Evolutionary conservation across 2,329 filamentous ascomycete species (phyloP).

Genomic region (Claviceps arundinis): DNA sequence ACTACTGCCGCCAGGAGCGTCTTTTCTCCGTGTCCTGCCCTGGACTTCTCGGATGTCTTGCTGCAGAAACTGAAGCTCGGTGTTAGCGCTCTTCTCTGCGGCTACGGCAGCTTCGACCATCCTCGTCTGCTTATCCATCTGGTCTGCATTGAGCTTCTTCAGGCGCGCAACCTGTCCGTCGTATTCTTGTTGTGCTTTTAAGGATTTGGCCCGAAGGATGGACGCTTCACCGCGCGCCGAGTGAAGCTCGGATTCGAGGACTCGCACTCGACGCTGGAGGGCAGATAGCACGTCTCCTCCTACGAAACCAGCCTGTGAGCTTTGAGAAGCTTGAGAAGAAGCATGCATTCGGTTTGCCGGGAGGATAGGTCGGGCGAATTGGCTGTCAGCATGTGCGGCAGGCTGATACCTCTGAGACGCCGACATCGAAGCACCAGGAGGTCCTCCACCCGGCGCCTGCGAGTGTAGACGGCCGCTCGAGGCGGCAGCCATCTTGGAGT

Average conservation of each 20-base stretch:
- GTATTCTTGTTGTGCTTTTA: slow-evolving; percentile 47
- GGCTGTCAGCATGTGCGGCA: slow-evolving; percentile 16
- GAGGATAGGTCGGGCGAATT: slow-evolving; percentile 26
- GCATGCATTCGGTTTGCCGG: slow-evolving; percentile 12
- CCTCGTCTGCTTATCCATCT: slow-evolving; percentile 48
- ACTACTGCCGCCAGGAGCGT: slow-evolving; percentile 15
- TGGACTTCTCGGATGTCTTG: slow-evolving; percentile 53
- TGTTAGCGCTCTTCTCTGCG: slow-evolving; percentile 51
- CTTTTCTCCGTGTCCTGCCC: slow-evolving; percentile 35
- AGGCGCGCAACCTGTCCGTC: slow-evolving; percentile 48
- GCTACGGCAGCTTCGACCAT: slow-evolving; percentile 51
- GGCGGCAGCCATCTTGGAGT: slow-evolving; percentile 10
- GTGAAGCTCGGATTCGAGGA: slow-evolving; percentile 42
- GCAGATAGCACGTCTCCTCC: slow-evolving; percentile 26
- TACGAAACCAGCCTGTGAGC: slow-evolving; percentile 13
- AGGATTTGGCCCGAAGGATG: slow-evolving; percentile 59
- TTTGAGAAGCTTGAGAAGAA: slow-evolving; percentile 8
- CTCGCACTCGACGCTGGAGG: slow-evolving; percentile 38
- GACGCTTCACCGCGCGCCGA: slow-evolving; percentile 58
- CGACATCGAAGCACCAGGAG: slow-evolving; percentile 12
- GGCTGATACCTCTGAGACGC: slow-evolving; percentile 19
- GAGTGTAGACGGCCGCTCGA: slow-evolving; percentile 5
- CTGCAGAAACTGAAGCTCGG: slow-evolving; percentile 59
- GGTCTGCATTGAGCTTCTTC: slow-evolving; percentile 50
- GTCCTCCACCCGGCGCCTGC: slow-evolving; percentile 7